Evolutionary conservation across 2,329 filamentous ascomycete species (phyloP).

Genomic region (Fusarium beomiforme): DNA sequence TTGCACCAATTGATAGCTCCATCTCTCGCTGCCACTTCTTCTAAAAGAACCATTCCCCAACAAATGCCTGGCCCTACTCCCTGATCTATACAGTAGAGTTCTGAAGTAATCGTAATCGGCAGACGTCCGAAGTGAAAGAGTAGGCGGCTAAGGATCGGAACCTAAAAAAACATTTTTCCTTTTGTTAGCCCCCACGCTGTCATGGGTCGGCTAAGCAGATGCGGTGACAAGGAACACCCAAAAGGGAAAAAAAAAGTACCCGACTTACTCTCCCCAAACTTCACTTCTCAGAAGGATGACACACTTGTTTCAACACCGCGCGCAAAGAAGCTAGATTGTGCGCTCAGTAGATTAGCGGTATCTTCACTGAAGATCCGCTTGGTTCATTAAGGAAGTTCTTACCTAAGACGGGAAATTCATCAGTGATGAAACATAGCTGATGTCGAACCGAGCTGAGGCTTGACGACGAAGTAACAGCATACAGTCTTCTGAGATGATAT

Average conservation of each 20-base stretch:
- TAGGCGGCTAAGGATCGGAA: background rate
- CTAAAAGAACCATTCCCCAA: background rate
- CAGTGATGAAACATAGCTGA: conserved; percentile 8
- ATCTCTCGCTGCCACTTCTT: background rate
- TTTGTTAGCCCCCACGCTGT: background rate
- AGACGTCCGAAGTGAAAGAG: too few relatives aligned
- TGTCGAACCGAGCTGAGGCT: background rate
- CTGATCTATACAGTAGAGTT: background rate
- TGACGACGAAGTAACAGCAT: conserved; percentile 1
- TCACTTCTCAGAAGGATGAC: background rate
- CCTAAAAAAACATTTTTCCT: background rate
- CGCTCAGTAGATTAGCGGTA: background rate
- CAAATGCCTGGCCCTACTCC: background rate
- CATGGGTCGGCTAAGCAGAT: background rate
- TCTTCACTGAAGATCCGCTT: background rate
- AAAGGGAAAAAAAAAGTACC: background rate
- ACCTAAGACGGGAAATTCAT: background rate
- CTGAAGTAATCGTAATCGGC: conserved; percentile 1
- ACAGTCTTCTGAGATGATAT: conserved; percentile 11
- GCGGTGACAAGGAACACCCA: background rate
- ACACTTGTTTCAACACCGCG: background rate
- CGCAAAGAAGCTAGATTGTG: rapidly evolving
- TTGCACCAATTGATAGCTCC: background rate
- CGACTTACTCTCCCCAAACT: background rate
- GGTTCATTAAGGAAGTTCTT: background rate